phyloP scores from a whole-genome alignment of 208 protist genomes.

The Entamoeba histolytica region DNA sequence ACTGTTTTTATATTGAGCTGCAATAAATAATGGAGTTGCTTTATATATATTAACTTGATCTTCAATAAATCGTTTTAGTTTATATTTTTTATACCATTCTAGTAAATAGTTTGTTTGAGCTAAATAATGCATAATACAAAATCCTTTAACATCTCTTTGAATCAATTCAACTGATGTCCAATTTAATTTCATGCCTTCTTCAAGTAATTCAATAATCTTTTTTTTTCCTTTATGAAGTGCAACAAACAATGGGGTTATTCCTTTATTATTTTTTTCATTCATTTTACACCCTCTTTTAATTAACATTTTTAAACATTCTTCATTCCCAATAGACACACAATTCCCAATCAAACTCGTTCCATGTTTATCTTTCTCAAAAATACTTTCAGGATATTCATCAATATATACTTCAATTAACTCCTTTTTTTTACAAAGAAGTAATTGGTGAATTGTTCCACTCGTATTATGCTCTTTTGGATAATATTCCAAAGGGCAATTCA shows the following conservation, averaged over 20 bases:
- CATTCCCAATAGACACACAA: background rate
- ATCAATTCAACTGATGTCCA: background rate
- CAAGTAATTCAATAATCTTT: background rate
- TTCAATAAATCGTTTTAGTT: background rate
- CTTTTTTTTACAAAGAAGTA: no score
- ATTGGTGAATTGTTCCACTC: no score
- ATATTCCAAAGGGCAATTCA: no score
- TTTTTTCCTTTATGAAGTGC: background rate
- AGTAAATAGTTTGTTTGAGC: background rate
- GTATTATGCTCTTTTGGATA: no score
- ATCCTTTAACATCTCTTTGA: background rate
- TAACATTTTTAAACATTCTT: background rate
- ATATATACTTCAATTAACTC: background rate
- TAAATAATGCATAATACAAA: background rate
- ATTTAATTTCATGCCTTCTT: background rate
- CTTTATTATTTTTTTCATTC: background rate
- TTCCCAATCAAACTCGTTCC: background rate
- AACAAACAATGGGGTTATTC: background rate
- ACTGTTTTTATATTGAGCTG: background rate
- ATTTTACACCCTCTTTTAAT: background rate
- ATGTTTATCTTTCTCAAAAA: background rate
- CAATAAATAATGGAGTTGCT: background rate
- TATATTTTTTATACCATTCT: background rate
- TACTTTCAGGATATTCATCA: background rate
- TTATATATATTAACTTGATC: background rate